These are phyloP conservation scores for Aquilaria malaccensis DNA, from an alignment of 345 rosid genomes.

Conservation along the genomic window DNA sequence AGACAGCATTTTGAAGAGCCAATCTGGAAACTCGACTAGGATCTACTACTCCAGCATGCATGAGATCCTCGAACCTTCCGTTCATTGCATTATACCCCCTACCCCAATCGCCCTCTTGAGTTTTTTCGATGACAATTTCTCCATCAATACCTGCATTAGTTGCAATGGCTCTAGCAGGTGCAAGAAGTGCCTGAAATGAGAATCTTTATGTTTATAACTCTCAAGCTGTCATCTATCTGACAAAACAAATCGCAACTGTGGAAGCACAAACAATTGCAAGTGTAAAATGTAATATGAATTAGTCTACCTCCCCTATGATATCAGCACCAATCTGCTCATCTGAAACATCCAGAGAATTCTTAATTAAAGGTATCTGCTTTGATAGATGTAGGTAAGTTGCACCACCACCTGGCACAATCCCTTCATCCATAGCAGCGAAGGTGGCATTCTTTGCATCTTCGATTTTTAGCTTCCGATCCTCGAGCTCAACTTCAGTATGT, in stretches of 20 bases:
- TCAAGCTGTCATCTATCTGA: not conserved
- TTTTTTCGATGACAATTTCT: slow-evolving; percentile 64
- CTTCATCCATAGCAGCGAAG: slow-evolving; percentile 89
- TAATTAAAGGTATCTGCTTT: slow-evolving; percentile 40
- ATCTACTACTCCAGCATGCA: slow-evolving; percentile 58
- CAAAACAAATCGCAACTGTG: not conserved
- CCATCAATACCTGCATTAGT: slow-evolving; percentile 79
- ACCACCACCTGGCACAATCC: slow-evolving; percentile 93
- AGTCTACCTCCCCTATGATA: slow-evolving; percentile 44
- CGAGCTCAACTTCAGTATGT: slow-evolving; percentile 81
- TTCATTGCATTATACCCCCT: slow-evolving; percentile 73
- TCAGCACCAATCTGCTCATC: slow-evolving; percentile 77
- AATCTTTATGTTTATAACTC: not conserved
- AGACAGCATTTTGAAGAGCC: slow-evolving; percentile 77
- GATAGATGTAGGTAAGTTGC: slow-evolving; percentile 75
- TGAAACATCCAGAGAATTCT: slow-evolving; percentile 45
- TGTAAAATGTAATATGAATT: not conserved
- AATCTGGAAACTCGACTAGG: slow-evolving; percentile 76
- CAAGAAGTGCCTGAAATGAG: slow-evolving; percentile 55
- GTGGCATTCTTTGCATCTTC: slow-evolving; percentile 93
- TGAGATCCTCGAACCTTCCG: slow-evolving; percentile 64
- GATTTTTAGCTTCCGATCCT: slow-evolving; percentile 81
- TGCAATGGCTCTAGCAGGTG: slow-evolving; percentile 77
- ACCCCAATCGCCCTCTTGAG: slow-evolving; percentile 46
- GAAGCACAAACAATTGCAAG: not conserved